A percentile compares a stretch with the other conserved stretches of the same genome.
Evolutionary conservation across 257 asterid genomes (phyloP).

Genomic region (Echium plantagineum): DNA sequence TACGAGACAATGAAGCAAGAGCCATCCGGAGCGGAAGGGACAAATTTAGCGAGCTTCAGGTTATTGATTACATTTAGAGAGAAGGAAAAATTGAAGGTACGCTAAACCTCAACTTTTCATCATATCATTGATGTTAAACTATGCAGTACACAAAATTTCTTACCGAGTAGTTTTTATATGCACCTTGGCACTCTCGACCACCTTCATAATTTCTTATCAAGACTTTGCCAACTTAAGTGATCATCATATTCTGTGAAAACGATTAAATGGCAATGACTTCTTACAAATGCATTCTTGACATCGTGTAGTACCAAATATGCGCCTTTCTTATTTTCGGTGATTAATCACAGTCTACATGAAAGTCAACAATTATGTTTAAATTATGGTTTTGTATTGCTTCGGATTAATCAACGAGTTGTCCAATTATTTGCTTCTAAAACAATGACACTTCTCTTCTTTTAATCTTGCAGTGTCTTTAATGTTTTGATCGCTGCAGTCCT

Average conservation of each 20-base stretch:
- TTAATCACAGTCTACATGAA: too few relatives aligned
- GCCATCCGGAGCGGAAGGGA: conserved; percentile 57
- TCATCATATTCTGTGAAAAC: too few relatives aligned
- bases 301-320: too few relatives aligned
- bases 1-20: conserved; percentile 57
- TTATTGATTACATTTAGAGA: conserved; percentile 42
- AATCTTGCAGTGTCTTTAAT: background rate
- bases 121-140: background rate
- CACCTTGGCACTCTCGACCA: too few relatives aligned
- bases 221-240: too few relatives aligned
- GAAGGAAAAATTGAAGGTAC: conserved; percentile 9
- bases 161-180: too few relatives aligned
- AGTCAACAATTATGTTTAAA: background rate
- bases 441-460: background rate
- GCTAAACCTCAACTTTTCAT: background rate
- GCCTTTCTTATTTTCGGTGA: background rate
- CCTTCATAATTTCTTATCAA: too few relatives aligned
- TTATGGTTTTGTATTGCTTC: too few relatives aligned
- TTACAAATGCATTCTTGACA: too few relatives aligned
- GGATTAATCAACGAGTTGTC: background rate
- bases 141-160: too few relatives aligned
- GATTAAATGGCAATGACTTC: too few relatives aligned
- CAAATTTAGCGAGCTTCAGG: conserved; percentile 45
- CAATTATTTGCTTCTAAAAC: background rate
- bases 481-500: background rate